Evolutionary conservation across 768 basidiomycete species (phyloP), one percentile per base, ranked within the genome.

Genomic region (Serpula lacrymans): DNA sequence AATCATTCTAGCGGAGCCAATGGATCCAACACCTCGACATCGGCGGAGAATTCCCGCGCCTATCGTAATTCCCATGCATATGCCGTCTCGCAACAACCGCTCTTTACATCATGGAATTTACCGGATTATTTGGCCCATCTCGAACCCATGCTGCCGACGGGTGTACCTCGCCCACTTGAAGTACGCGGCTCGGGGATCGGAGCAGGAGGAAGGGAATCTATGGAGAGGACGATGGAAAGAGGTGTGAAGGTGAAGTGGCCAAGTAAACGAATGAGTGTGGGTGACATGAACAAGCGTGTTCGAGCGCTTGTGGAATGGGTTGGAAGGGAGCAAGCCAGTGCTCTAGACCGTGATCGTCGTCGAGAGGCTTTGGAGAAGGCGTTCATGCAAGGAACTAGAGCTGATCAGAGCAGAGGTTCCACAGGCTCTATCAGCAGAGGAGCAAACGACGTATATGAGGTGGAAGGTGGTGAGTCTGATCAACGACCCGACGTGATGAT

Each of bases 211-310:
- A 71, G 74, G 27, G 80, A 77, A 37, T 75, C 76, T 39, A 51
- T 71, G n/a, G 82, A 84, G 41, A 69, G 71, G 49, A 79, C 74
- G 7, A 70, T 75, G 58, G 84, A 90, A 56, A 71, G 88, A 34
- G 87, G 87, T 7, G 86, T 89, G 11, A 85, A 89, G 60, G 84
- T 96, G 42, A 86, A 89, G 53, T 98, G 90, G 85, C 95, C 94
- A 1, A 80, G 81, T 49, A 93, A 94, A 65, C 77, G 95, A 37
- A 93, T 84, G 78, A 96, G 93, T 51, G 84, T 95, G n/a, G 86
- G 83, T 14, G 95, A 97, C 60, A 95, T 98, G 91, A 88, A 91
- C 62, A 96, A 96, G 67, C 82, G 95, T 18, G 89, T 95, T 17
- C 74, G 89, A 25, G 79, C 84, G 30, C 72, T 98, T 34, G 80